Evolutionary conservation across 306 rosid genomes (phyloP).

Genomic region (Ochetophila trinervis): DNA sequence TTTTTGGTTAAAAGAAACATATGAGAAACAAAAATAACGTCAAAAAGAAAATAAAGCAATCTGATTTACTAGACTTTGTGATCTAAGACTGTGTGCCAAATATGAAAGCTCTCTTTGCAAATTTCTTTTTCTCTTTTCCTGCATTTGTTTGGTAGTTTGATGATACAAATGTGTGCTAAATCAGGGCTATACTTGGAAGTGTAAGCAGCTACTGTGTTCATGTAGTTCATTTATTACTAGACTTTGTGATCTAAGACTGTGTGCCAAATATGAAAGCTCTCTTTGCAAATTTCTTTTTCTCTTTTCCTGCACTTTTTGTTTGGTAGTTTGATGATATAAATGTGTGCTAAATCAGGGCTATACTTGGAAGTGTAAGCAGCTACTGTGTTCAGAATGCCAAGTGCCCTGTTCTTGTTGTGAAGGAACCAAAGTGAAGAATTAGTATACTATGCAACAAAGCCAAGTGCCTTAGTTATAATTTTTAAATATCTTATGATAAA

Average conservation of each 20-base stretch:
- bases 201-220: slow-evolving; percentile 53
- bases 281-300: neutral
- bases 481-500: too few relatives aligned
- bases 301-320: neutral
- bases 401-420: slow-evolving; percentile 55
- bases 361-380: slow-evolving; percentile 54
- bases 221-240: too few relatives aligned
- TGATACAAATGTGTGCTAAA: neutral
- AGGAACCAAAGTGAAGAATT: slow-evolving; percentile 31
- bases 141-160: neutral
- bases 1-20: too few relatives aligned
- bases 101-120: neutral
- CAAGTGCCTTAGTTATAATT: neutral
- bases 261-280: neutral
- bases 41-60: too few relatives aligned
- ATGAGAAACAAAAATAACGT: too few relatives aligned
- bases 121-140: neutral
- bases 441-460: neutral
- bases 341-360: slow-evolving; percentile 29
- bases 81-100: too few relatives aligned
- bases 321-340: neutral
- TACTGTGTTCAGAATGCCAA: slow-evolving; percentile 51
- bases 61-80: too few relatives aligned
- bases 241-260: too few relatives aligned
- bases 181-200: slow-evolving; percentile 51